phyloP scores from a whole-genome alignment of 129 eudicot genomes.

The Scalesia atractyloides region DNA sequence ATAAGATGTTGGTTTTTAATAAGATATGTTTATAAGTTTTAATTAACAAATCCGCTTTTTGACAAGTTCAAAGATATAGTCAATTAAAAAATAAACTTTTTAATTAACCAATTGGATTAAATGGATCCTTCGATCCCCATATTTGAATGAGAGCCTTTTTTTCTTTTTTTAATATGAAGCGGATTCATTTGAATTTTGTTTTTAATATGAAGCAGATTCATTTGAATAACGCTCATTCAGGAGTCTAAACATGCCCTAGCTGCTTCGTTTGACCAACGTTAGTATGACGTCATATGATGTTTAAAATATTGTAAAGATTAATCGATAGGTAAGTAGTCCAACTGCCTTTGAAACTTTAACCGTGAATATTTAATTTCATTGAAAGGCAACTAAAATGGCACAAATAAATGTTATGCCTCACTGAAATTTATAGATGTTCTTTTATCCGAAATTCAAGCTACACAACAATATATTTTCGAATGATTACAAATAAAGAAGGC shows the following conservation, averaged over 20 bases:
- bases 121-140: slow-evolving; percentile 9
- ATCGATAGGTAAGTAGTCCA: neutral
- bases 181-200: too few relatives aligned
- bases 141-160: slow-evolving; percentile 5
- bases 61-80: too few relatives aligned
- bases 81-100: neutral
- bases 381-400: too few relatives aligned
- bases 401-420: too few relatives aligned
- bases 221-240: neutral
- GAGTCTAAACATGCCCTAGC: neutral
- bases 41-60: neutral
- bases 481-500: too few relatives aligned
- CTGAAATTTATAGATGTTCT: too few relatives aligned
- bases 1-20: too few relatives aligned
- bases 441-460: too few relatives aligned
- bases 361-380: neutral
- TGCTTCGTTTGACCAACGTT: slow-evolving; percentile 18
- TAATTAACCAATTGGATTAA: neutral
- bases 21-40: too few relatives aligned
- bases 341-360: neutral
- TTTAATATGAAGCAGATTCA: neutral
- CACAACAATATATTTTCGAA: too few relatives aligned
- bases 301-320: neutral
- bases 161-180: neutral
- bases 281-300: neutral